Conservation (phyloP, 805 yeast genomes). For the Huiozyma sinensis region DNA sequence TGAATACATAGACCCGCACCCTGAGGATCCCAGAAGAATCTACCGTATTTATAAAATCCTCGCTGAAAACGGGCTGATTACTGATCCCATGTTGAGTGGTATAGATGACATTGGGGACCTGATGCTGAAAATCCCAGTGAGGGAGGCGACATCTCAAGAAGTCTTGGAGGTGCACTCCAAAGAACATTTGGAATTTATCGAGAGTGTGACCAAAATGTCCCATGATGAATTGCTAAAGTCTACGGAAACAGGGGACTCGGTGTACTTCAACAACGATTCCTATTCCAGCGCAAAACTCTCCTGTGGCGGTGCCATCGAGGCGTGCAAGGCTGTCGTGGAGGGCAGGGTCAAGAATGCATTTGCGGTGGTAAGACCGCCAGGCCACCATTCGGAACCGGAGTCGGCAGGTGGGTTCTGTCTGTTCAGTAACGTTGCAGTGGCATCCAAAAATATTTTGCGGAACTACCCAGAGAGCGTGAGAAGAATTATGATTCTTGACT, state of each 20-base stretch:
- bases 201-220: constrained; percentile 65
- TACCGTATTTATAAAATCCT: constrained; percentile 86
- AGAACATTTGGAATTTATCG: constrained; percentile 66
- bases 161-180: constrained; percentile 76
- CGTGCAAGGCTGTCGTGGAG: constrained; percentile 90
- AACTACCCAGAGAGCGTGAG: constrained; percentile 83
- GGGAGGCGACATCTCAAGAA: constrained; percentile 84
- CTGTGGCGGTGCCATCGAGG: constrained; percentile 96
- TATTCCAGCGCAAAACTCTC: constrained; percentile 77
- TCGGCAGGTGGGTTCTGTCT: constrained; percentile 95
- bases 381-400: constrained; percentile 98
- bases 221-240: constrained; percentile 66
- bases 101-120: constrained; percentile 69
- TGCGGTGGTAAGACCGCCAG: constrained; percentile 97
- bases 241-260: constrained; percentile 89
- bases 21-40: constrained; percentile 95
- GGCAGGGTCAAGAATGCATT: constrained; percentile 83
- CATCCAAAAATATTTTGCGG: constrained; percentile 75
- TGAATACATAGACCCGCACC: constrained; percentile 96
- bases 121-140: constrained; percentile 80
- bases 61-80: constrained; percentile 87
- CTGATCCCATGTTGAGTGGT: constrained; percentile 61
- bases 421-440: constrained; percentile 94
- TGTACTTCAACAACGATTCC: constrained; percentile 88
- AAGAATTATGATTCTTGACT: constrained; percentile 73